Conservation (phyloP, 345 rosid species). For the Lepidium aucheri region DNA sequence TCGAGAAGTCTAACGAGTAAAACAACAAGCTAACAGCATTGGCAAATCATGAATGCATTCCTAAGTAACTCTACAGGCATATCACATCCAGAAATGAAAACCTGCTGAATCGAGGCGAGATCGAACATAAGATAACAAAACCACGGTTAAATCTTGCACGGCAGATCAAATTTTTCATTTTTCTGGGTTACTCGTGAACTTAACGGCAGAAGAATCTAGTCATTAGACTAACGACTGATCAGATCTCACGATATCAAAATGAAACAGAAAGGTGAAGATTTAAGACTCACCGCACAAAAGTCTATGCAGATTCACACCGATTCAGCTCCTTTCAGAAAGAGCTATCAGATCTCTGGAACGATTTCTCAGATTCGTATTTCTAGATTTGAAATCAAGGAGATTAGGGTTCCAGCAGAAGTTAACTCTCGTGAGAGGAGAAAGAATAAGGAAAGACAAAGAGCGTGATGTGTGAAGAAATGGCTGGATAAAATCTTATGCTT, state of each 20-base stretch:
- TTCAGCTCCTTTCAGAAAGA: conserved; percentile 5
- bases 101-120: neutral
- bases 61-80: neutral
- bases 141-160: neutral
- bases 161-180: neutral
- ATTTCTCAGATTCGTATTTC: neutral
- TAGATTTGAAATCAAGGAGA: conserved; percentile 1
- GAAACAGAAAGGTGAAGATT: neutral
- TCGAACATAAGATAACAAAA: neutral
- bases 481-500: conserved; percentile 13
- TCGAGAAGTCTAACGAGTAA: neutral
- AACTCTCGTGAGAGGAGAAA: conserved; percentile 7
- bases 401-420: conserved; percentile 17
- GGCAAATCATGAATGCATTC: neutral
- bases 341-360: conserved; percentile 5
- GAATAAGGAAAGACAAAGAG: conserved; percentile 1
- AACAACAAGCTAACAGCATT: neutral
- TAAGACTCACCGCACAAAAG: conserved; percentile 8
- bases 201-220: neutral
- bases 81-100: neutral
- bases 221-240: neutral
- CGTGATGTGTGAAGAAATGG: neutral
- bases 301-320: neutral
- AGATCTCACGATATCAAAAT: conserved; percentile 11
- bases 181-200: neutral